Base-by-base conservation (phyloP, 2,329 filamentous ascomycete species). In the Cladosporium velox region DNA sequence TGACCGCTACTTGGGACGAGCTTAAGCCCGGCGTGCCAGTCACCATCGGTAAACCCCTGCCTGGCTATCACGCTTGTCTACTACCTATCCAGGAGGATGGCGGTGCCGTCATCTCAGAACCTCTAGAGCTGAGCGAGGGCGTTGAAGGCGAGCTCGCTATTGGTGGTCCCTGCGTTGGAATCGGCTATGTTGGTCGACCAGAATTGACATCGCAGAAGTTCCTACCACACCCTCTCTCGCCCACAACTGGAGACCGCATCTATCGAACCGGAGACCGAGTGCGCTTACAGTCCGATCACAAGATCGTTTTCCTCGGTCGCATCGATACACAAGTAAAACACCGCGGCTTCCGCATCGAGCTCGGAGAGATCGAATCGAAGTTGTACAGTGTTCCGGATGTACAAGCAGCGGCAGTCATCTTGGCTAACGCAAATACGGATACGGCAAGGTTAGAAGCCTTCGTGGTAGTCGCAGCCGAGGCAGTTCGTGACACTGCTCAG, bases 321-420 rank as follows among this genome's bases (percentile, higher is more conserved):
- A 88, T 87, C 28, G 93, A 97, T 75, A 86, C 89, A 68, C 93
- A 97, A 76, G 91, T 97, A 80, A 98, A 97, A 82, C 93, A 97
- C 69, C 89, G 94, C 67, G 93, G 93, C 1, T 97, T 97, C 83
- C 86, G 93, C 66, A 96, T 97, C 70, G 94, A 97, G 79, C 87
- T 97, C 44, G 90, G 90, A 70, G 94, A 97, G 70, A 97, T 97
- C 70, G 93, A 97, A 77, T 90, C 44, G 2, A 41, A 30, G 21
- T 18, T 61, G 52, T 89, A 87, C 61, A 84, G 87, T 44, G 86
- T 91, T 79, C 87, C 86, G 0, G 79, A 94, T 44, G 85, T 97
- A 12, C 85, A 91, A 58, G 93, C 71, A 15, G 71, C 70, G 21
- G 71, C 71, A 12, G 71, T 73, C 38, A 72, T 73, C 28, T 57